Percentiles rank a stretch among this genome's conserved stretches.
Evolutionary conservation across 768 basidiomycete genomes (phyloP).

Genomic region (Cubamyces lactineus): DNA sequence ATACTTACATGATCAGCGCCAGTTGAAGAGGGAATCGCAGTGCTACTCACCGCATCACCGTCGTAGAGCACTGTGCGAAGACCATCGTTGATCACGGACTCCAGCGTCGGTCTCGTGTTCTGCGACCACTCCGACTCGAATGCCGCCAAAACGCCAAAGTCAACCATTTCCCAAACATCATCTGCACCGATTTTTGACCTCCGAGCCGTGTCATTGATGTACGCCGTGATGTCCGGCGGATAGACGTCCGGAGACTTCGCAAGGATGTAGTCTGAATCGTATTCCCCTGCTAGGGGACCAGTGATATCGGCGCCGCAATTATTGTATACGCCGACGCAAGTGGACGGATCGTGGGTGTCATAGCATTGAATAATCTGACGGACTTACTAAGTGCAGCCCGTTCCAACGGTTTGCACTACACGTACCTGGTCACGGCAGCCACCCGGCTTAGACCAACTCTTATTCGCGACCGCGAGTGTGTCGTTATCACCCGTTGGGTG

Average conservation of each 20-base stretch:
- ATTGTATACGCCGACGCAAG: slow-evolving; percentile 57
- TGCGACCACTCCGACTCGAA: slow-evolving; percentile 61
- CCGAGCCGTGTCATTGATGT: slow-evolving; percentile 33
- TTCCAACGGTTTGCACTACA: too few species aligned
- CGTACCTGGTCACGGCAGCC: slow-evolving; percentile 57
- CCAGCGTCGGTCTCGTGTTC: slow-evolving; percentile 21
- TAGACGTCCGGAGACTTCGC: slow-evolving; percentile 45
- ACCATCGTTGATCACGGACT: background rate
- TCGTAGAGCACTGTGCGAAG: background rate
- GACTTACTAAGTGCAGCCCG: background rate
- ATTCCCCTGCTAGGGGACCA: slow-evolving; percentile 52
- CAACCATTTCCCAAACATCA: slow-evolving; percentile 43
- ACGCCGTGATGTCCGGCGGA: slow-evolving; percentile 40
- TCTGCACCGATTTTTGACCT: slow-evolving; percentile 47
- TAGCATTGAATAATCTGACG: slow-evolving; percentile 56
- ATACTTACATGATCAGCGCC: background rate
- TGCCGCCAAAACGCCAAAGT: slow-evolving; percentile 44
- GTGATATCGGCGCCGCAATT: slow-evolving; percentile 61
- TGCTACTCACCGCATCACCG: slow-evolving; percentile 54
- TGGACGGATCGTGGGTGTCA: slow-evolving; percentile 45
- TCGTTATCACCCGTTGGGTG: slow-evolving; percentile 51
- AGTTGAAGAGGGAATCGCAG: background rate
- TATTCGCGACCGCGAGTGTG: slow-evolving; percentile 45
- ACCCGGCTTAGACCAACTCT: slow-evolving; percentile 42
- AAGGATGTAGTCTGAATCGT: slow-evolving; percentile 49